phyloP scores from a whole-genome alignment of 139 green algal genomes.

The Haematococcus lacustris region DNA sequence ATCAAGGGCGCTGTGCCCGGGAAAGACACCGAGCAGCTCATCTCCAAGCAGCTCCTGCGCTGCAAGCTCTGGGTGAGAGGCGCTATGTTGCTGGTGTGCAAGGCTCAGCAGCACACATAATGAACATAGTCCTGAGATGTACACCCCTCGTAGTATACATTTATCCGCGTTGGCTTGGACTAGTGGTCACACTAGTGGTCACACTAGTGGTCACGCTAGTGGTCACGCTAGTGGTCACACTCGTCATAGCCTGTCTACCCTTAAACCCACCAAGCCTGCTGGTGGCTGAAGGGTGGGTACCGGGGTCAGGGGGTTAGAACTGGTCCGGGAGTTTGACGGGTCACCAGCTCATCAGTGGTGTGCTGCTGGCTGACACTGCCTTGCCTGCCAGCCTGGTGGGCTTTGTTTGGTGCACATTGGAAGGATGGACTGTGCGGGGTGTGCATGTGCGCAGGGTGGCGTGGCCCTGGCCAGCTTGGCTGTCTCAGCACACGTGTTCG shows the following conservation, averaged over 20 bases:
- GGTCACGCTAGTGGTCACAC: no score
- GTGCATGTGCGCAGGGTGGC: conserved; percentile 27
- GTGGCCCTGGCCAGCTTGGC: conserved; percentile 32
- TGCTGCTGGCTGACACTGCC: background rate
- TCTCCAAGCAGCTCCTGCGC: conserved; percentile 28
- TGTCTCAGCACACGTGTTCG: conserved; percentile 36
- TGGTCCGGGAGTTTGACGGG: background rate
- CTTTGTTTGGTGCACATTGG: background rate
- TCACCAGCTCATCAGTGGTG: background rate
- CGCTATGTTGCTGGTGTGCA: no score
- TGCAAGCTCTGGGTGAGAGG: conserved; percentile 47
- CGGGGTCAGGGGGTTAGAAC: background rate
- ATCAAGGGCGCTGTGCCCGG: conserved; percentile 46
- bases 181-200: no score
- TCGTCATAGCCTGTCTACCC: no score
- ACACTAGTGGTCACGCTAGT: no score
- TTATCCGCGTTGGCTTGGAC: no score
- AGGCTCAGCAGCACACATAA: no score
- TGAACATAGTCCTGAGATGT: no score
- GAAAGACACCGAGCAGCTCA: conserved; percentile 32
- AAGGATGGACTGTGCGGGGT: background rate
- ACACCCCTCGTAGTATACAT: no score
- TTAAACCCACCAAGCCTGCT: no score
- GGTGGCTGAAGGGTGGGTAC: background rate
- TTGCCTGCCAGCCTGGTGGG: background rate